Evolutionary conservation across 148 eudicot genomes (phyloP), one percentile per base, ranked within the genome.

Genomic region (Hydrangea macrophylla): DNA sequence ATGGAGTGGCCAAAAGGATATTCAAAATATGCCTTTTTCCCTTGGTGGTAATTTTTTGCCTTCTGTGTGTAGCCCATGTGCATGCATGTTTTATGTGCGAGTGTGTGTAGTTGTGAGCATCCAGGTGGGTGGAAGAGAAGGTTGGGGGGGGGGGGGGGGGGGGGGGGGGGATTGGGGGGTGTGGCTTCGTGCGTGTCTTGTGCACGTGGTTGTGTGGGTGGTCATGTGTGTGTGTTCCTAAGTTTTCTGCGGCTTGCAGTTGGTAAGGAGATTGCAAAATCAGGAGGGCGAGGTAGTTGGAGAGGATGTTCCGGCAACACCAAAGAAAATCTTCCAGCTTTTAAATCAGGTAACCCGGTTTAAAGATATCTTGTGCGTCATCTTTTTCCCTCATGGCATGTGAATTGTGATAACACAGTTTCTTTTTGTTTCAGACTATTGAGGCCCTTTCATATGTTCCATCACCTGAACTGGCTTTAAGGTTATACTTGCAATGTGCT

Each of bases 401-500:
- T 39, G n/a, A n/a, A n/a, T n/a, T n/a, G n/a, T n/a, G 6, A 48
- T 60, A 53, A 65, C 28, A 58, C 24, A 22, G 32, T 13, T 44
- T 20, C 6, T 44, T 31, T 27, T 73, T 57, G 53, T 83, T 73
- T 75, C 92, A 94, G 98, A 82, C 75, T 65, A 77, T 95, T 50
- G 97, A 95, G 78, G 78, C 92, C 62, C 93, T 95, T 70, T 82
- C 88, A 72, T 75, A 32, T 45, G 90, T 82, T 76, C 96, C 92
- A 48, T 85, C 92, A 65, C 88, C 99, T 65, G 99, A 91, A 77
- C 73, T 91, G 75, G 96, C 97, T 67, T 78, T 95, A 76, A 81
- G 97, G 86, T 83, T 94, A 61, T 90, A 91, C 75, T 87, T 95
- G 88, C 99, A 82, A 70, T 88, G 97, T 83, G 99, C 99, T 57